Base-by-base conservation (phyloP, 805 yeast genomes). In the Hanseniaspora meyeri region DNA sequence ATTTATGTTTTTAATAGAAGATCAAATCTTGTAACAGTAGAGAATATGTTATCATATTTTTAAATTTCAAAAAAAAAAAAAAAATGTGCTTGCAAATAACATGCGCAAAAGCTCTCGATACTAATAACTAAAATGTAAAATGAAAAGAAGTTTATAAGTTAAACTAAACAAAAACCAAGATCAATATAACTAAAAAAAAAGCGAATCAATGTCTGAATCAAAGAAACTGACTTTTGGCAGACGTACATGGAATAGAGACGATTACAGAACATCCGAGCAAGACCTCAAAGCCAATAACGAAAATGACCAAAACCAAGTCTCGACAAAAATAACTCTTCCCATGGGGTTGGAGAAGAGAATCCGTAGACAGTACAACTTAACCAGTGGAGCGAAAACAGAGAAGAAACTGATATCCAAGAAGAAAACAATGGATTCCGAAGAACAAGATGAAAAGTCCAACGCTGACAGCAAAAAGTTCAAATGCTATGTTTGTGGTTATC, bases 381-480 rank as follows among this genome's bases (percentile, higher is more conserved):
- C 65, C 7, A 61, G 42, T 12, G 39, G 42, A 1, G 39, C 16
- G n/a, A 16, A 32, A 14, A 39, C 27, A 10, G 32, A 38, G 5
- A 43, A 45, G 29, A 51, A 45, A 14, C 27, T 20, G 1, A 29
- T 53, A 16, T 11, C 34, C 17, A 27, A 31, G 20, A 46, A 52
- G 29, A 34, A 43, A 9, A 7, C 5, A 8, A 11, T 43, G 4
- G 39, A 45, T 17, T 24, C 11, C 9, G 37, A 29, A 5, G 17
- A n/a, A 1, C 20, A 2, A 16, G 32, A 38, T 12, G 29, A 74
- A 73, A 43, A 39, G 1, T 24, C n/a, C 31, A 65, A 65, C 59
- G 80, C 88, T 55, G 76, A 76, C 56, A 79, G 85, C 29, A 86
- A 87, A 59, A 96, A 97, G 24, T 91, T 91, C 68, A 78, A 78